A percentile compares a stretch with the other conserved stretches of the same genome.
Evolutionary conservation across 1,284 basidiomycete species (phyloP).

Genomic region (Athelia sp.): DNA sequence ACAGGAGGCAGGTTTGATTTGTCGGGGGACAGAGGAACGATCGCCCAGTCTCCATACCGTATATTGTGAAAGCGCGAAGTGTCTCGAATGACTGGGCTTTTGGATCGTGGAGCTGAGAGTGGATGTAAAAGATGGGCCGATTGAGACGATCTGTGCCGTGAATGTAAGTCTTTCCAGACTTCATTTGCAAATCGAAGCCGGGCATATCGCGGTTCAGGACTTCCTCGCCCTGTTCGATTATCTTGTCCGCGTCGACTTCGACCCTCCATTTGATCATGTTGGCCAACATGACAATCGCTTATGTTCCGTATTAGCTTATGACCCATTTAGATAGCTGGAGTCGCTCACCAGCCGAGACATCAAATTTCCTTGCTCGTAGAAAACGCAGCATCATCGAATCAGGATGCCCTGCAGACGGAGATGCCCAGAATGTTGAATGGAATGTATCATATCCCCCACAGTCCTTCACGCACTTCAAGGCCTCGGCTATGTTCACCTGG

Average conservation of each 20-base stretch:
- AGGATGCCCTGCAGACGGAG: background rate
- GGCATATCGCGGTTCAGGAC: background rate
- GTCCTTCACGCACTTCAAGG: background rate
- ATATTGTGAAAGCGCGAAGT: background rate
- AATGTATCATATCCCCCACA: background rate
- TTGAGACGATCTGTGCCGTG: background rate
- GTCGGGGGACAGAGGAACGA: background rate
- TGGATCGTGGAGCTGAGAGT: background rate
- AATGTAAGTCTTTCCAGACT: background rate
- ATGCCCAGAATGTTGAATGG: constrained; percentile 1
- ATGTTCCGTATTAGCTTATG: background rate
- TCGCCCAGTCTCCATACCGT: background rate
- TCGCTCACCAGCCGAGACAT: background rate
- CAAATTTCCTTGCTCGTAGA: background rate
- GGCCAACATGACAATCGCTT: background rate
- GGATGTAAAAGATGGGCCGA: background rate
- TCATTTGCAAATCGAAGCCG: background rate
- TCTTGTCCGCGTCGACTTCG: background rate
- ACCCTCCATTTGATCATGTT: background rate
- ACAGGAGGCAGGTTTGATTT: background rate
- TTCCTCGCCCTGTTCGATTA: background rate
- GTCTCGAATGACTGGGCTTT: background rate
- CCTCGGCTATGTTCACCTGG: background rate
- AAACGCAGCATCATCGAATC: background rate
- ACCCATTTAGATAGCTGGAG: background rate